These are phyloP conservation scores for Westerdykella sp. DNA, from an alignment of 2,329 filamentous ascomycete species.

Conservation along the genomic window DNA sequence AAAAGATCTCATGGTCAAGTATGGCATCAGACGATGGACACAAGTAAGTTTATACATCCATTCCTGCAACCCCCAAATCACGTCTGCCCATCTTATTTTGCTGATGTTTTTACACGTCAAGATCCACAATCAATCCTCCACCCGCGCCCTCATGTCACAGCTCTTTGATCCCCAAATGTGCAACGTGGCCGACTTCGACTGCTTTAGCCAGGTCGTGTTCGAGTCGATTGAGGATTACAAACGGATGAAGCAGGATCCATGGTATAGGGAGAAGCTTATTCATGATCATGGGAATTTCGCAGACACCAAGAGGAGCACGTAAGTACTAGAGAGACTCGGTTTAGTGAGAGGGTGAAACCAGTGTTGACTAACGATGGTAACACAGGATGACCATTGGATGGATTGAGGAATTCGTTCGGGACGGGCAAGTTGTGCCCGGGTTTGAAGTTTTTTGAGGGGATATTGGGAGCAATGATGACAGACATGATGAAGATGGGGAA, in stretches of 20 bases:
- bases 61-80: not conserved
- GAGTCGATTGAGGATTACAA: constrained; percentile 43
- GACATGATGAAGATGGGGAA: no score
- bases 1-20: constrained; percentile 46
- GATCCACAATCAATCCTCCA: constrained; percentile 39
- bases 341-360: not conserved
- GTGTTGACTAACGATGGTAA: constrained; percentile 1
- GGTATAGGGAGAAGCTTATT: constrained; percentile 42
- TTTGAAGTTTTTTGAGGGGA: no score
- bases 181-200: constrained; percentile 48
- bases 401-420: constrained; percentile 40
- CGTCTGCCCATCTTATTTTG: not conserved
- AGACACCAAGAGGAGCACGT: constrained; percentile 42
- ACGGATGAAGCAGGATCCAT: constrained; percentile 46
- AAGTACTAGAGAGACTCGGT: constrained; percentile 5
- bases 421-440: constrained; percentile 27
- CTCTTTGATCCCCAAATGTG: constrained; percentile 44
- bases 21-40: constrained; percentile 45
- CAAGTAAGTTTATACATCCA: constrained; percentile 23
- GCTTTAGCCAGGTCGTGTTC: constrained; percentile 47
- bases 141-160: constrained; percentile 32
- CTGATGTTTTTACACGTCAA: constrained; percentile 11
- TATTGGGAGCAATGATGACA: no score
- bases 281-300: constrained; percentile 48
- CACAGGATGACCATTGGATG: constrained; percentile 45